phyloP scores from a whole-genome alignment of 2,329 filamentous ascomycete species.

The Colletotrichum noveboracense region DNA sequence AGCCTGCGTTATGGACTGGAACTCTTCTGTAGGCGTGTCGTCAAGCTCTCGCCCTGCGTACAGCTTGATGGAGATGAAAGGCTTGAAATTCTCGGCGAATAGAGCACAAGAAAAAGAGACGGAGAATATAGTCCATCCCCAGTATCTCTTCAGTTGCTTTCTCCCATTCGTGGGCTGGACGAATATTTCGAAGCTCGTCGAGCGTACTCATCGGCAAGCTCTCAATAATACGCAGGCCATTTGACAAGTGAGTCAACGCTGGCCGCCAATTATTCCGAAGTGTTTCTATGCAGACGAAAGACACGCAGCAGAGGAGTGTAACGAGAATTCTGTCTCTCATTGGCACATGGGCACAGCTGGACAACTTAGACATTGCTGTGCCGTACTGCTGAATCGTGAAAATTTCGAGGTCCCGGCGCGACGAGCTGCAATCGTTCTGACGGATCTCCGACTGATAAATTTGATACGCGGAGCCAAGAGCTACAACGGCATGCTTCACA shows the following conservation, averaged over 20 bases:
- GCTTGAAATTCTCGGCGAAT: slow-evolving; percentile 24
- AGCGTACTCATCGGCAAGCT: slow-evolving; percentile 27
- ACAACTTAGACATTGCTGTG: slow-evolving; percentile 35
- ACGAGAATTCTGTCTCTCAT: slow-evolving; percentile 29
- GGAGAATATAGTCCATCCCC: slow-evolving; percentile 26
- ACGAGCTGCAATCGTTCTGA: slow-evolving; percentile 14
- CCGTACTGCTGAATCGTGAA: slow-evolving; percentile 45
- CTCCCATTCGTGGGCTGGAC: not conserved
- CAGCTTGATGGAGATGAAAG: slow-evolving; percentile 22
- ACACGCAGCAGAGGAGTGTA: slow-evolving; percentile 35
- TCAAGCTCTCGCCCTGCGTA: slow-evolving; percentile 22
- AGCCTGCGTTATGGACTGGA: slow-evolving; percentile 20
- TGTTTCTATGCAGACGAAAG: slow-evolving; percentile 35
- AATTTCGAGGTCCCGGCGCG: slow-evolving; percentile 33
- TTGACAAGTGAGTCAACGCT: slow-evolving; percentile 31
- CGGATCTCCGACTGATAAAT: slow-evolving; percentile 24
- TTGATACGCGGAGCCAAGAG: slow-evolving; percentile 35
- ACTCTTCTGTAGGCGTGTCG: slow-evolving; percentile 7
- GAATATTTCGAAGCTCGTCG: not conserved
- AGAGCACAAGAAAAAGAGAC: slow-evolving; percentile 25
- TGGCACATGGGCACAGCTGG: not conserved
- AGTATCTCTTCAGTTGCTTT: not conserved
- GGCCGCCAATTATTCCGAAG: slow-evolving; percentile 29
- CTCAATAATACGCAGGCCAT: slow-evolving; percentile 35
- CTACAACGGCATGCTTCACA: slow-evolving; percentile 37